Evolutionary conservation across 2,329 filamentous ascomycete genomes (phyloP).

Genomic region (Leptographium radiaticola): DNA sequence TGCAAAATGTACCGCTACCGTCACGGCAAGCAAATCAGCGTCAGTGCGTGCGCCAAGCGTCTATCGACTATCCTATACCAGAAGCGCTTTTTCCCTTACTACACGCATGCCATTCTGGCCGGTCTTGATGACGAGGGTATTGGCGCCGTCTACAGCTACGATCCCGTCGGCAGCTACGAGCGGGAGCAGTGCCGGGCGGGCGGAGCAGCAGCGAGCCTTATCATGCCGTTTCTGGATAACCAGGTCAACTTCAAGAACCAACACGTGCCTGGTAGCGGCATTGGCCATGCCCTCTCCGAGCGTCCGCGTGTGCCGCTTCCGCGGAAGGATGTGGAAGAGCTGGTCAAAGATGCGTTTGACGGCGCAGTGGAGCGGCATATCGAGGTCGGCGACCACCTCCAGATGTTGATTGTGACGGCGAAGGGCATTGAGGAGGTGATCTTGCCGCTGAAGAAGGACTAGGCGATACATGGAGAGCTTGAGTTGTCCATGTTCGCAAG

Average conservation of each 20-base stretch:
- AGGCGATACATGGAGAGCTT: slow-evolving; percentile 17
- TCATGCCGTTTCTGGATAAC: slow-evolving; percentile 99
- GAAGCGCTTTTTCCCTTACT: slow-evolving; percentile 99
- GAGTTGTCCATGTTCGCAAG: not conserved
- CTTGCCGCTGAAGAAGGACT: slow-evolving; percentile 81
- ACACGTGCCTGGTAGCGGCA: slow-evolving; percentile 76
- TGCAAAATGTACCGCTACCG: slow-evolving; percentile 99
- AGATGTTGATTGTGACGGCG: slow-evolving; percentile 87
- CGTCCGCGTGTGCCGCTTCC: slow-evolving; percentile 58
- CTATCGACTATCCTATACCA: slow-evolving; percentile 91
- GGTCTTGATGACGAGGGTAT: slow-evolving; percentile 90
- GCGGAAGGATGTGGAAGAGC: slow-evolving; percentile 60
- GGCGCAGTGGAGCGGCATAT: slow-evolving; percentile 98
- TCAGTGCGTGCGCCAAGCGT: slow-evolving; percentile 88
- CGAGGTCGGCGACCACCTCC: slow-evolving; percentile 90
- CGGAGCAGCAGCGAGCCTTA: slow-evolving; percentile 82
- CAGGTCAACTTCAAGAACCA: slow-evolving; percentile 99
- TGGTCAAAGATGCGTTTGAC: slow-evolving; percentile 96
- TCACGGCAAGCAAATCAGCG: slow-evolving; percentile 90
- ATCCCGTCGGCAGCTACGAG: slow-evolving; percentile 96
- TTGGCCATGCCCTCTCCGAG: slow-evolving; percentile 67
- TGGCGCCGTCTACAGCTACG: slow-evolving; percentile 92
- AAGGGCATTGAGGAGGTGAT: slow-evolving; percentile 80
- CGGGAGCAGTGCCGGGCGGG: slow-evolving; percentile 90
- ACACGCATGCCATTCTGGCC: slow-evolving; percentile 86